Evolutionary conservation across 106 monocot species (phyloP).

Genomic region (Dendrobium chrysotoxum): DNA sequence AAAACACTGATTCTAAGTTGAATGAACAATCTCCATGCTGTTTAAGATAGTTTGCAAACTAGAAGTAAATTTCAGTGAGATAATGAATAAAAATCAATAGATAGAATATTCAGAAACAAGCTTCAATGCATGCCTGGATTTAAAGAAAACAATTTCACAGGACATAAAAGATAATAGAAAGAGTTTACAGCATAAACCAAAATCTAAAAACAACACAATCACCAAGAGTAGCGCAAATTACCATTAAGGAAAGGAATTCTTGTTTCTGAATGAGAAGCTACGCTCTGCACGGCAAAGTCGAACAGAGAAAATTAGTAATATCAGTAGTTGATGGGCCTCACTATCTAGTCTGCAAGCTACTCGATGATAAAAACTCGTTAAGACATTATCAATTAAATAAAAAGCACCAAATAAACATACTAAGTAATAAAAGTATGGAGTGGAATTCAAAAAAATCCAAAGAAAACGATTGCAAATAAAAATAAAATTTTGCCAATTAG

Average conservation of each 20-base stretch:
- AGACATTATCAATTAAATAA: not conserved
- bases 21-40: not conserved
- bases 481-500: not conserved
- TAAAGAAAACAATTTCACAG: not conserved
- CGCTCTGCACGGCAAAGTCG: conserved; percentile 35
- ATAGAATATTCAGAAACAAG: not conserved
- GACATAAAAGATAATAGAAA: not conserved
- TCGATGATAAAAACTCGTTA: not conserved
- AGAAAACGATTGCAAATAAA: not conserved
- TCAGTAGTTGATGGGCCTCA: not conserved
- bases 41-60: not conserved
- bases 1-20: not conserved
- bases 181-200: not conserved
- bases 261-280: conserved; percentile 56
- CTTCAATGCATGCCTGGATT: not conserved
- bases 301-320: conserved; percentile 11
- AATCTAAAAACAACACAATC: not conserved
- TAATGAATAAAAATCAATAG: not conserved
- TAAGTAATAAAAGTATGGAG: not conserved
- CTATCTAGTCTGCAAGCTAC: not conserved
- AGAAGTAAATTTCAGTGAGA: not conserved
- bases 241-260: conserved; percentile 52
- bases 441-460: not conserved
- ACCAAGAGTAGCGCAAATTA: conserved; percentile 15
- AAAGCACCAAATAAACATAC: not conserved